A percentile compares a stretch with the other conserved stretches of the same genome.
phyloP scores from a whole-genome alignment of 306 rosid species.

The Heteromeles arbutifolia region DNA sequence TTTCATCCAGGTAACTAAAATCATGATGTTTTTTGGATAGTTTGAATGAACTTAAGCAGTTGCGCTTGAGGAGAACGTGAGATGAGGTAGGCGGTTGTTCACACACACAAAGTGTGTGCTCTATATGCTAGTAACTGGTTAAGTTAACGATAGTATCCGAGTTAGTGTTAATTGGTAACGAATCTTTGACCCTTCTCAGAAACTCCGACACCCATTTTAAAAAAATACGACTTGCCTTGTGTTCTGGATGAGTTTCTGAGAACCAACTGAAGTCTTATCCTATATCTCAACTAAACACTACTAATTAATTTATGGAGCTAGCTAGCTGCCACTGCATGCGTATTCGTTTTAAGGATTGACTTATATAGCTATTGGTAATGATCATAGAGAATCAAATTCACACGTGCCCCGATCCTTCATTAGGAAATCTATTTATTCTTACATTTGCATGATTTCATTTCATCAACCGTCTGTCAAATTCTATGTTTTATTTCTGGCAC shows the following conservation, averaged over 20 bases:
- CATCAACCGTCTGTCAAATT: not conserved
- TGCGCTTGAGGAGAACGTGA: too few species aligned
- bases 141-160: too few species aligned
- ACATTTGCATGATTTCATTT: not conserved
- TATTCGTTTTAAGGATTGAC: not conserved
- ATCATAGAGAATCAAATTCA: not conserved
- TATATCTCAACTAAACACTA: not conserved
- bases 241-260: conserved; percentile 4
- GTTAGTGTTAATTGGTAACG: too few species aligned
- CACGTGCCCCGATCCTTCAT: not conserved
- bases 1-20: too few species aligned
- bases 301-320: not conserved
- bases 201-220: not conserved
- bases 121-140: too few species aligned
- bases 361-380: not conserved
- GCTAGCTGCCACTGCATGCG: not conserved
- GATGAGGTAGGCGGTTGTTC: too few species aligned
- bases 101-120: too few species aligned
- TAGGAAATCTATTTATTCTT: not conserved
- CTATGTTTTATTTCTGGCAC: too few species aligned
- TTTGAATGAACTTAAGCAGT: too few species aligned
- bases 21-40: too few species aligned
- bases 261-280: conserved; percentile 7
- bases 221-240: not conserved
- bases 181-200: not conserved